Evolutionary conservation across 768 basidiomycete genomes (phyloP), one percentile per base, ranked within the genome.

Genomic region (Mycena galopus): DNA sequence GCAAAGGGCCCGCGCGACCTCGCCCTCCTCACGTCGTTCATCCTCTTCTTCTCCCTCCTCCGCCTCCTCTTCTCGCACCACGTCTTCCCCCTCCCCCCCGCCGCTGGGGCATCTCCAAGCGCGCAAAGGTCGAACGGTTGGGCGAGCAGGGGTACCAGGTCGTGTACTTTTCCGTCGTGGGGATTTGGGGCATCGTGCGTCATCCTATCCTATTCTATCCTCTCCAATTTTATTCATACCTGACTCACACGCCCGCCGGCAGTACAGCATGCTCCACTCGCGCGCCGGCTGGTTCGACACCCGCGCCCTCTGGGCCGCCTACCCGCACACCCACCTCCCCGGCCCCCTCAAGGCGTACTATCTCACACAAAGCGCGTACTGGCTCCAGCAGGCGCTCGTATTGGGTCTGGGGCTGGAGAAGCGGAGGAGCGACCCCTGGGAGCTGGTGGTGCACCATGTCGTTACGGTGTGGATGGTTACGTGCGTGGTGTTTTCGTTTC

Each of bases 131-230:
- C 21, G 84, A 86, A 59, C 82, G 93, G 35, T 94, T 94, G 76
- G 91, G 88, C 44, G 93, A 94, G 80, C 94, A 93, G 76, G 91
- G 87, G 0, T 94, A 94, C 77, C 89, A 92, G 0, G 61, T 89
- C 53, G 59, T 89, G 23, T 94, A 94, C 79, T 92, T 90, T 67
- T 77, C 84, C 0, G 65, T 86, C 71, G 87, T 88, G 74, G 87
- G 89, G 5, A 68, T 78, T 3, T 86, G 89, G 81, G 93, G 94
- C 17, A 78, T 88, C 39, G 92, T 93, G 66, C 78, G 92, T 76
- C 30, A 10, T 42, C 30, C 11, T 56, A 11, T 55, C n/a, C n/a
- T n/a, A n/a, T 32, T 32, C 16, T 23, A 16, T 37, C 35, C 9
- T 56, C 25, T 5, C 17, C 25, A 17, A 8, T 19, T 55, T 5